These are phyloP conservation scores for Leucaena leucocephala DNA, from an alignment of 306 rosid genomes.

Conservation along the genomic window DNA sequence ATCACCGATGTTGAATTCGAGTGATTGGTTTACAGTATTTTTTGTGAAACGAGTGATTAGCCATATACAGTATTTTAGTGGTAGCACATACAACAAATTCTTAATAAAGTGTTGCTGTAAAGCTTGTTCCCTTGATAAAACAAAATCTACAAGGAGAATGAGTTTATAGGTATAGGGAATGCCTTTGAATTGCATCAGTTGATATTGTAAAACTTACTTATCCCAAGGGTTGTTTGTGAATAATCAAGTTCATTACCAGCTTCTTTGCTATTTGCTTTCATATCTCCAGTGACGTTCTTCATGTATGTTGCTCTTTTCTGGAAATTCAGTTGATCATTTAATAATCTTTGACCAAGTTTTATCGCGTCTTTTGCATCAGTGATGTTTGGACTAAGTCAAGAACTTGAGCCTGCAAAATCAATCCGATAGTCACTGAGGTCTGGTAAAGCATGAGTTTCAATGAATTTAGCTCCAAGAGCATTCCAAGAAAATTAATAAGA, in stretches of 20 bases:
- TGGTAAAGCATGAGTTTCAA: neutral
- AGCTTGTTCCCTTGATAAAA: slow-evolving; percentile 22
- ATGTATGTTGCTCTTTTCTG: neutral
- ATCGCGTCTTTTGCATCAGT: neutral
- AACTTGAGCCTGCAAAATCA: neutral
- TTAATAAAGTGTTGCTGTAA: slow-evolving; percentile 19
- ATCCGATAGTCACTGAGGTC: neutral
- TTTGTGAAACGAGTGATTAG: slow-evolving; percentile 34
- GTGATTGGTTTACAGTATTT: slow-evolving; percentile 27
- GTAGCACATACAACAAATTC: slow-evolving; percentile 30
- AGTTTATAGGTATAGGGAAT: slow-evolving; percentile 8
- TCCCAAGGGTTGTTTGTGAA: neutral
- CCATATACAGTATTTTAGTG: slow-evolving; percentile 33
- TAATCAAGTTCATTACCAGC: neutral
- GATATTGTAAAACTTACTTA: neutral
- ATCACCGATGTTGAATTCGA: slow-evolving; percentile 34
- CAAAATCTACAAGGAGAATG: slow-evolving; percentile 10
- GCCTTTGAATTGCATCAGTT: slow-evolving; percentile 18
- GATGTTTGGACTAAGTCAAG: neutral
- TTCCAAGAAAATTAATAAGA: neutral
- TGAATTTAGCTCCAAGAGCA: neutral
- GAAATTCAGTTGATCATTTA: neutral
- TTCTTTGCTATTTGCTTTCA: neutral
- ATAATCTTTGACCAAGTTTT: too few species aligned
- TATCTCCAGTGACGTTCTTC: neutral